Conservation (phyloP, 345 rosid species). For the Aquilaria malaccensis region DNA sequence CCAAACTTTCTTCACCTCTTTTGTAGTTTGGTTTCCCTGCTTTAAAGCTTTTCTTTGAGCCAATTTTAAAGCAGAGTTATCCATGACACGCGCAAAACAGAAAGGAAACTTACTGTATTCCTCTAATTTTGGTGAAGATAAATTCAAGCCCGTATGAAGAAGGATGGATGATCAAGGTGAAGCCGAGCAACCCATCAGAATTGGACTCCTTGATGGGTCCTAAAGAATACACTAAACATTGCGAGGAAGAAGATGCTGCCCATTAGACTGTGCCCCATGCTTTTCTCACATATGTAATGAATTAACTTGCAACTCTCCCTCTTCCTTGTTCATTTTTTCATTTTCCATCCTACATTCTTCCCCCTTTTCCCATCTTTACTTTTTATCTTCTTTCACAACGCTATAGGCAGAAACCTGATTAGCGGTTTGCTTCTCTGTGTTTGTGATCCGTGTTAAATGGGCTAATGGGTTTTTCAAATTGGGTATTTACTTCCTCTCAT, state of each 20-base stretch:
- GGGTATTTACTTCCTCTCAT: too few species aligned
- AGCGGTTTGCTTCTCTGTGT: too few species aligned
- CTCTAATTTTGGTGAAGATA: conserved; percentile 31
- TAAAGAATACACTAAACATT: conserved; percentile 76
- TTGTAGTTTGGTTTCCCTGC: background rate
- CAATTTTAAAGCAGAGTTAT: too few species aligned
- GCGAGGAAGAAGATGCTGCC: conserved; percentile 91
- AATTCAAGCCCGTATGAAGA: conserved; percentile 84
- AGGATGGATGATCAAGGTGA: conserved; percentile 98
- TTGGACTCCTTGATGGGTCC: conserved; percentile 69
- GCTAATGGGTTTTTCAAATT: too few species aligned
- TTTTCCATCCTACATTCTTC: conserved; percentile 1
- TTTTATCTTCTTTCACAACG: background rate
- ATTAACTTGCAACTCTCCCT: background rate
- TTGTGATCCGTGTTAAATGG: too few species aligned
- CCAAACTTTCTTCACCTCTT: background rate
- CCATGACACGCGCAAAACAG: too few species aligned
- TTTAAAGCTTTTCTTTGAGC: background rate
- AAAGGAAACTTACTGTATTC: background rate
- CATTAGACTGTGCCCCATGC: conserved; percentile 35
- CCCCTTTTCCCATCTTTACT: background rate
- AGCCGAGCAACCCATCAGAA: conserved; percentile 75
- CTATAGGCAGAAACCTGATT: too few species aligned
- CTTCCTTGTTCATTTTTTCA: background rate
- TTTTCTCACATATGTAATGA: background rate